Evolutionary conservation across 768 basidiomycete genomes (phyloP), one percentile per base, ranked within the genome.

Genomic region (Gymnopilus dilepis): DNA sequence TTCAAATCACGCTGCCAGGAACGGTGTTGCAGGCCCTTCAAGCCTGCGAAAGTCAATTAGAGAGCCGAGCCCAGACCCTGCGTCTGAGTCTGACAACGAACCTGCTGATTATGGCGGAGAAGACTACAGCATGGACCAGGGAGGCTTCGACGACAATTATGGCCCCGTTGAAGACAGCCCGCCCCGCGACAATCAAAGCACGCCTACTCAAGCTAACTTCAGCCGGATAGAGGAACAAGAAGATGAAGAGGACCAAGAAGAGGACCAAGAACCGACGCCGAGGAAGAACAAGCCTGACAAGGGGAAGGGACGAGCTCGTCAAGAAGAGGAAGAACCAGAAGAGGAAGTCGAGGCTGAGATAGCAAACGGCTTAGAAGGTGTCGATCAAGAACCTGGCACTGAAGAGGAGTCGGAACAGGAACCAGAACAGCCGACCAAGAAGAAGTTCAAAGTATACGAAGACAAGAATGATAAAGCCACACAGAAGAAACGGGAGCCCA

Each of bases 151-250:
- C 26, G 47, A 72, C 34, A 71, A 76, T 40, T 71, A 75, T 58
- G 74, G 64, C n/a, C 70, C 68, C 7, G 70, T 66, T n/a, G 66
- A 70, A 55, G 52, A 53, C 17, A 64, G 57, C 45, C 60, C 67
- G 19, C 26, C 28, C 7, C 47, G n/a, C 4, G 67, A 66, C 41
- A 61, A 63, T 6, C 68, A 69, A 17, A 56, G 63, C 17, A 70
- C 73, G 13, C 74, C 73, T 22, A 73, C 75, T n/a, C 74, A 74
- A 51, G 74, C 75, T 5, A 85, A 77, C 62, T 86, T 86, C 55
- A 72, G 75, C 7, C 80, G 82, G 53, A 77, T 84, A 69, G 81
- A 80, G 60, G 79, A 80, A 42, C 83, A 81, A n/a, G 80, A 78
- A 13, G 70, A 70, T 5, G 70, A 76, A 19, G 74, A 76, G 19